A percentile compares a stretch with the other conserved stretches of the same genome.
phyloP scores from a whole-genome alignment of 495 filamentous ascomycete genomes.

The Daldinia bambusicola region DNA sequence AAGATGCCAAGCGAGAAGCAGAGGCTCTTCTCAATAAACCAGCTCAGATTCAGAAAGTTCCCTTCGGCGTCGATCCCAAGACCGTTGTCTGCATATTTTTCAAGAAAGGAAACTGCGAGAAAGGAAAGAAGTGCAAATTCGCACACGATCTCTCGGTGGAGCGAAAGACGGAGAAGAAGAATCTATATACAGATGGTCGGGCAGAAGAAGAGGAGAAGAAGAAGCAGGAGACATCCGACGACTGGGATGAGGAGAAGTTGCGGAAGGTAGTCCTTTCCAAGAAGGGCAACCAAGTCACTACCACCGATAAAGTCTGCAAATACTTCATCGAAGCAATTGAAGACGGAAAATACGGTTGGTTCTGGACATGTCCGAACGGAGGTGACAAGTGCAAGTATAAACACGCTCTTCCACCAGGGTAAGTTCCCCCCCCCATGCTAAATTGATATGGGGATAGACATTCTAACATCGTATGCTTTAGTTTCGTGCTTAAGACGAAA shows the following conservation, averaged over 20 bases:
- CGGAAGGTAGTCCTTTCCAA: constrained; percentile 90
- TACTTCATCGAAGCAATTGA: constrained; percentile 98
- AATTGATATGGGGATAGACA: neutral
- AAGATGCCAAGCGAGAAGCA: constrained; percentile 81
- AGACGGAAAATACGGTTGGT: constrained; percentile 99
- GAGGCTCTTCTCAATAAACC: constrained; percentile 90
- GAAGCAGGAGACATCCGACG: constrained; percentile 90
- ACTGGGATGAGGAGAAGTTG: constrained; percentile 98
- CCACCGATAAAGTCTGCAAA: constrained; percentile 99
- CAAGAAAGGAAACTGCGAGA: constrained; percentile 97
- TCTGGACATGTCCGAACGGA: constrained; percentile 97
- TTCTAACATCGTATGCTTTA: constrained; percentile 53
- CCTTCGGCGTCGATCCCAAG: constrained; percentile 98
- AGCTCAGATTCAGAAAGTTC: constrained; percentile 93
- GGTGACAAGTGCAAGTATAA: constrained; percentile 99
- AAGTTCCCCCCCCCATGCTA: constrained; percentile 49
- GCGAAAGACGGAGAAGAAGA: constrained; percentile 90
- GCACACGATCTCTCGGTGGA: constrained; percentile 90
- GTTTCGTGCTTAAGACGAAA: constrained; percentile 96
- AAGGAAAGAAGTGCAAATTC: constrained; percentile 98
- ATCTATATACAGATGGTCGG: constrained; percentile 88
- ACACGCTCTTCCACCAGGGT: constrained; percentile 94
- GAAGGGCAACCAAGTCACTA: constrained; percentile 95
- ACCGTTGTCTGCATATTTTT: constrained; percentile 96
- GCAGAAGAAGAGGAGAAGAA: constrained; percentile 79